Evolutionary conservation across 768 basidiomycete species (phyloP), one percentile per base, ranked within the genome.

Genomic region (Hypholoma fasciculare): DNA sequence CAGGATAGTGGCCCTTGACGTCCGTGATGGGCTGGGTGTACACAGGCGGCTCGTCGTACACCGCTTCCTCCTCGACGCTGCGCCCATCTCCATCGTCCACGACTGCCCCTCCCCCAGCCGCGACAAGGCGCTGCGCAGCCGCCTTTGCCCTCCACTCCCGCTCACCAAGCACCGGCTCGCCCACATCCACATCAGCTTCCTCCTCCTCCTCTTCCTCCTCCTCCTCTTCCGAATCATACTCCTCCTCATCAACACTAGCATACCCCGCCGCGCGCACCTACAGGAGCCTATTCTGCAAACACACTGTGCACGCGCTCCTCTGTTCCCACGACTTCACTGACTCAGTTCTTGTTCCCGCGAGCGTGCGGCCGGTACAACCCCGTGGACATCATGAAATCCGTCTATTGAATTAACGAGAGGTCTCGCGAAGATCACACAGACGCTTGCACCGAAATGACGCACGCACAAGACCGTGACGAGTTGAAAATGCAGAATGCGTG

Each of bases 181-280:
- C 59, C 4, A 17, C 50, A 12, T 39, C 76, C 4, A 68, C 67
- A 40, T 66, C 58, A 2, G 56, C 71, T 58, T 63, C 68, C 34
- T 65, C 71, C 43, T 79, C 80, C 44, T 74, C 74, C 14, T 65
- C 64, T 14, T 61, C 63, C 8, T n/a, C n/a, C n/a, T n/a, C n/a
- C n/a, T n/a, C n/a, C n/a, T n/a, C n/a, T n/a, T n/a, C n/a, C n/a
- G 60, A 61, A 17, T 62, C 64, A 7, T 56, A 57, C 34, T 61
- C 61, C 1, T 81, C 85, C 12, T 84, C 84, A 4, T 93, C 92
- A 51, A 92, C 94, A 58, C 88, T 89, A 16, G 82, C 75, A 73
- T 95, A 98, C 37, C 96, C 96, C 1, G 83, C 95, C 2, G 87
- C 82, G 52, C 95, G 78, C 16, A 99, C 97, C 23, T n/a, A n/a